phyloP scores from a whole-genome alignment of 306 rosid species.

The Acacia confusa region DNA sequence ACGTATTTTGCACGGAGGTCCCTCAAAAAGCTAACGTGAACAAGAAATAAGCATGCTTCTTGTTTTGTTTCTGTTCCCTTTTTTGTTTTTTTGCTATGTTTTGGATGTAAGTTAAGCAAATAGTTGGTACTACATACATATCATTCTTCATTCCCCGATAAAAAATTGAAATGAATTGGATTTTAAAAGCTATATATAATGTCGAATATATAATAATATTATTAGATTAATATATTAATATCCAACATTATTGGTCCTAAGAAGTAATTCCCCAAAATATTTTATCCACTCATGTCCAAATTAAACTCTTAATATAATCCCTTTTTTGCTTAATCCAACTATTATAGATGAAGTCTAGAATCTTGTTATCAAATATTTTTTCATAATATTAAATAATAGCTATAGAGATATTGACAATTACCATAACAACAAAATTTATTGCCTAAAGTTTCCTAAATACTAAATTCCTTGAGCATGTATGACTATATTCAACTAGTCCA shows the following conservation, averaged over 20 bases:
- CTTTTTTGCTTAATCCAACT: not conserved
- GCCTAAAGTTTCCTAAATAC: no score
- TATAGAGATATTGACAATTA: not conserved
- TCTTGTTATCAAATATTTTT: not conserved
- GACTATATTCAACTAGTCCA: no score
- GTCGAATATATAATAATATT: no score
- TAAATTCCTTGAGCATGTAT: no score
- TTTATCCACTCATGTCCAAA: no score
- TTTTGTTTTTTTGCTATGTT: not conserved
- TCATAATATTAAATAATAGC: no score
- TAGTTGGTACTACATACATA: not conserved
- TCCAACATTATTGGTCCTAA: no score
- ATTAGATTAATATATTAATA: no score
- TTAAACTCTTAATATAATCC: no score
- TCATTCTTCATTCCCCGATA: not conserved
- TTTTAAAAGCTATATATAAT: not conserved
- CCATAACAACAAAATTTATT: not conserved
- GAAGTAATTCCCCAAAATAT: no score
- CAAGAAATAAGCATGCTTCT: constrained; percentile 25
- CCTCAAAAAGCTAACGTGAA: constrained; percentile 27
- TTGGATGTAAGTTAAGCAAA: not conserved
- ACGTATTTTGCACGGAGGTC: constrained; percentile 17
- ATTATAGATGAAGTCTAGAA: not conserved
- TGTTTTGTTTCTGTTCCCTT: not conserved
- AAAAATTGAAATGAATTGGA: not conserved